A percentile compares a stretch with the other conserved stretches of the same genome.
These are phyloP conservation scores for Plasmodium inui DNA, from an alignment of 169 alveolate species.

Conservation along the genomic window DNA sequence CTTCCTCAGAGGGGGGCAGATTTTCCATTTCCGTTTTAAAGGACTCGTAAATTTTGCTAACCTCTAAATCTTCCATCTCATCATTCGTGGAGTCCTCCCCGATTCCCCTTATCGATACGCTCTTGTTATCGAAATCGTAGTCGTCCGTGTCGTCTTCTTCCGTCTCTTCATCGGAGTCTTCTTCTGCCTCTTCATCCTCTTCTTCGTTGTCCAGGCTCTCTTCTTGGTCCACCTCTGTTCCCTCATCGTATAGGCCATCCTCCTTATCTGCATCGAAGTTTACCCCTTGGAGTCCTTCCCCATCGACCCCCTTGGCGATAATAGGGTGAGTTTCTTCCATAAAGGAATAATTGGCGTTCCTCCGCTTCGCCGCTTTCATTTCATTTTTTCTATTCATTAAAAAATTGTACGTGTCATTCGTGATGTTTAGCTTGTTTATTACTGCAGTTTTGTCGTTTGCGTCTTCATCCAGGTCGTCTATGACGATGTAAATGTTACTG, in stretches of 20 bases:
- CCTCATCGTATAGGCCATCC: background rate
- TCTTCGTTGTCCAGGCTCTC: background rate
- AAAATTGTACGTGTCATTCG: slow-evolving; percentile 14
- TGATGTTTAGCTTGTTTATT: slow-evolving; percentile 1
- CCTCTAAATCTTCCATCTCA: slow-evolving; percentile 1
- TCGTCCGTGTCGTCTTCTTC: background rate
- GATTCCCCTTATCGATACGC: slow-evolving; percentile 22
- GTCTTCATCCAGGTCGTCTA: slow-evolving; percentile 1
- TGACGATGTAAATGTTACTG: slow-evolving; percentile 23
- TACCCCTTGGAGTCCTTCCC: background rate
- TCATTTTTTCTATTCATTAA: background rate
- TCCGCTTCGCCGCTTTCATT: background rate
- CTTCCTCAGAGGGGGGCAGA: background rate
- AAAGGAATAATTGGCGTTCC: background rate
- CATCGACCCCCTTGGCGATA: background rate
- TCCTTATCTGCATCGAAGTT: background rate
- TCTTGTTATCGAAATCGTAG: slow-evolving; percentile 11
- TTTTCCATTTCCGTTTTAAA: background rate
- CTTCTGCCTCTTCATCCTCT: background rate
- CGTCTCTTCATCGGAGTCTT: background rate
- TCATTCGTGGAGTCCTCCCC: slow-evolving; percentile 40
- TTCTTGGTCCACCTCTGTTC: background rate
- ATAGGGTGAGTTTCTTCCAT: background rate
- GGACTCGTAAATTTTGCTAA: background rate
- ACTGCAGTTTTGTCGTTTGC: background rate